phyloP scores from a whole-genome alignment of 2,329 filamentous ascomycete species.

The Scleromitrula shiraiana region DNA sequence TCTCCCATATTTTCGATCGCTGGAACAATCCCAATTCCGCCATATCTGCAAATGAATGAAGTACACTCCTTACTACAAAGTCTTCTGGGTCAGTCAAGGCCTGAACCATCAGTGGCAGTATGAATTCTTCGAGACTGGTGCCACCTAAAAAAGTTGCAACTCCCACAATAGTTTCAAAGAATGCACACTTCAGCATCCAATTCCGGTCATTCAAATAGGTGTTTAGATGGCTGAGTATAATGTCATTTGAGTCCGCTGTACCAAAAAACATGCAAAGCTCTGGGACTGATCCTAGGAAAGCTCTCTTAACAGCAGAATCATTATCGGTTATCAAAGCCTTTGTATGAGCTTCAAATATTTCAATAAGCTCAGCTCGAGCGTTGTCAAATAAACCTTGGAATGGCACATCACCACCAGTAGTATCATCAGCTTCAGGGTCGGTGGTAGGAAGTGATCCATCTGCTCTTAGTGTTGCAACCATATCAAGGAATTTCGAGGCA shows the following conservation, averaged over 20 bases:
- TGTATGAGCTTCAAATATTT: slow-evolving; percentile 79
- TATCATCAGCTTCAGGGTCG: slow-evolving; percentile 73
- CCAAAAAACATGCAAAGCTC: slow-evolving; percentile 94
- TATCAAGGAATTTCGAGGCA: slow-evolving; percentile 77
- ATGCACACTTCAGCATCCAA: slow-evolving; percentile 94
- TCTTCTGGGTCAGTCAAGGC: slow-evolving; percentile 89
- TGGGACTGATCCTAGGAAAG: slow-evolving; percentile 85
- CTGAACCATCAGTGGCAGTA: slow-evolving; percentile 91
- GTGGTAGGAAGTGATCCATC: slow-evolving; percentile 72
- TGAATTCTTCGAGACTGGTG: slow-evolving; percentile 86
- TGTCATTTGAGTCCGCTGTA: slow-evolving; percentile 83
- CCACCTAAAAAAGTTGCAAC: slow-evolving; percentile 87
- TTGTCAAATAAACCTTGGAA: slow-evolving; percentile 83
- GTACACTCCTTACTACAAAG: slow-evolving; percentile 82
- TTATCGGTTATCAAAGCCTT: slow-evolving; percentile 83
- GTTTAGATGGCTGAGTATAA: slow-evolving; percentile 92
- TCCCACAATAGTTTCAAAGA: slow-evolving; percentile 91
- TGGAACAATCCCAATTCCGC: slow-evolving; percentile 83
- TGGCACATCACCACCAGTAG: slow-evolving; percentile 55
- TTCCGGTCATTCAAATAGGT: slow-evolving; percentile 95
- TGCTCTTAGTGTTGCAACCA: slow-evolving; percentile 79
- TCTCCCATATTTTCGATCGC: slow-evolving; percentile 74
- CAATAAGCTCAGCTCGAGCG: slow-evolving; percentile 72
- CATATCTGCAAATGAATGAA: slow-evolving; percentile 82
- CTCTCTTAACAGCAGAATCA: slow-evolving; percentile 77